Conservation (phyloP, 129 eudicot genomes). For the Silybum marianum region DNA sequence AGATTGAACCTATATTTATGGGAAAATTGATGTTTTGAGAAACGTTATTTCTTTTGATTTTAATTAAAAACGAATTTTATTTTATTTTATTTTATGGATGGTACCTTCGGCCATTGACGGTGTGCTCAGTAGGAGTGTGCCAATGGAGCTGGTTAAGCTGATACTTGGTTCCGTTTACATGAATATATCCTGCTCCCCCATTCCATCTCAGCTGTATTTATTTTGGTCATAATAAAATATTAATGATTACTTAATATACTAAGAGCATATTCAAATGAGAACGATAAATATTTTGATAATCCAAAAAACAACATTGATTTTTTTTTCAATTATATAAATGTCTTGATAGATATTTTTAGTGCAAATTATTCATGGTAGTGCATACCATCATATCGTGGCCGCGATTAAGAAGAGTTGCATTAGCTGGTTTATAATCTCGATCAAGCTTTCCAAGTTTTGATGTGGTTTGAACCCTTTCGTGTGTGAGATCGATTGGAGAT, state of each 20-base stretch:
- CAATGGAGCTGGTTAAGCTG: constrained; percentile 58
- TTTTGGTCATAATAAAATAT: background rate
- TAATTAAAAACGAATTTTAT: background rate
- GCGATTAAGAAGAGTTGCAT: constrained; percentile 62
- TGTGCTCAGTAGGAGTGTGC: constrained; percentile 73
- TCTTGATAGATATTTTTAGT: background rate
- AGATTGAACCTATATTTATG: constrained; percentile 40
- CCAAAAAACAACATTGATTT: background rate
- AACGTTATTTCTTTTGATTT: background rate
- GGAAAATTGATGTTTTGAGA: background rate
- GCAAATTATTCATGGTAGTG: background rate
- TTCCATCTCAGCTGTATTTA: constrained; percentile 45
- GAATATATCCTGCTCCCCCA: constrained; percentile 53
- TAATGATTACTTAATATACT: background rate
- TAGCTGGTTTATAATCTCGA: constrained; percentile 47
- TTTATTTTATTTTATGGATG: background rate
- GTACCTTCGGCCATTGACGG: constrained; percentile 69
- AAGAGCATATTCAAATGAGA: background rate
- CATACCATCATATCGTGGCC: constrained; percentile 79
- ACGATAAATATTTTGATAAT: background rate
- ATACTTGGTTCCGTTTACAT: constrained; percentile 51
- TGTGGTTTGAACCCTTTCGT: constrained; percentile 43
- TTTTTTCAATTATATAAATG: background rate
- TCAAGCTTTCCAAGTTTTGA: constrained; percentile 47
- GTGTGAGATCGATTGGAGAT: constrained; percentile 63